Evolutionary conservation across 176 grass and related monocot species (phyloP).

Genomic region (Juncus effusus): DNA sequence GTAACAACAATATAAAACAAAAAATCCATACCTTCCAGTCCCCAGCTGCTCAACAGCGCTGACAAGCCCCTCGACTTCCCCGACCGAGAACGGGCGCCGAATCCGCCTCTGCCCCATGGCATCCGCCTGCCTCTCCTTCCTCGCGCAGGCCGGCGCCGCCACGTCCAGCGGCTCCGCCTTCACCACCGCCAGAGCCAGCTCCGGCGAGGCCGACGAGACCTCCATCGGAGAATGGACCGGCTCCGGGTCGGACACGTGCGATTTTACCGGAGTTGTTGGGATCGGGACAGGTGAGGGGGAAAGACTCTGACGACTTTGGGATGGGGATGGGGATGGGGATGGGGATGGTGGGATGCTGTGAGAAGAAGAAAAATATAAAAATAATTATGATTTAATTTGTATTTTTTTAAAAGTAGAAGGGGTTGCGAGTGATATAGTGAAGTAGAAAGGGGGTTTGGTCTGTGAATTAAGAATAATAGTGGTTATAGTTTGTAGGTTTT

Average conservation of each 20-base stretch:
- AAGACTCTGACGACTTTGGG: background rate
- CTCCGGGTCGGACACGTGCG: constrained; percentile 38
- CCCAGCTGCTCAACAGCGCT: constrained; percentile 68
- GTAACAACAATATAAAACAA: background rate
- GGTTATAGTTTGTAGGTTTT: too few species aligned
- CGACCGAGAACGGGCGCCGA: constrained; percentile 63
- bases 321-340: too few species aligned
- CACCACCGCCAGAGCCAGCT: constrained; percentile 38
- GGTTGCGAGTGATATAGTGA: too few species aligned
- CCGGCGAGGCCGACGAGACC: constrained; percentile 26
- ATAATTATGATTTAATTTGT: too few species aligned
- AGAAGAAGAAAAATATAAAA: constrained; percentile 17
- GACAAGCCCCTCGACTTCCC: constrained; percentile 67
- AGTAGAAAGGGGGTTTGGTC: too few species aligned
- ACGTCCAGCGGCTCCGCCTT: constrained; percentile 28
- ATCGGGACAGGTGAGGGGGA: constrained; percentile 21
- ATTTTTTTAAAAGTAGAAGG: too few species aligned
- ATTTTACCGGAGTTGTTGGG: constrained; percentile 37
- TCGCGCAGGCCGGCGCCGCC: constrained; percentile 33
- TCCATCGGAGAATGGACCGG: constrained; percentile 39
- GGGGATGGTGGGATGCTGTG: constrained; percentile 17
- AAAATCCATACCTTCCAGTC: constrained; percentile 63
- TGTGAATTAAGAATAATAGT: too few species aligned
- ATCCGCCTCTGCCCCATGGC: constrained; percentile 46
- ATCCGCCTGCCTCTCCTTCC: constrained; percentile 34